A percentile compares a stretch with the other conserved stretches of the same genome.
Evolutionary conservation across 2,329 filamentous ascomycete genomes (phyloP).

Genomic region (Rutstroemia sp.): DNA sequence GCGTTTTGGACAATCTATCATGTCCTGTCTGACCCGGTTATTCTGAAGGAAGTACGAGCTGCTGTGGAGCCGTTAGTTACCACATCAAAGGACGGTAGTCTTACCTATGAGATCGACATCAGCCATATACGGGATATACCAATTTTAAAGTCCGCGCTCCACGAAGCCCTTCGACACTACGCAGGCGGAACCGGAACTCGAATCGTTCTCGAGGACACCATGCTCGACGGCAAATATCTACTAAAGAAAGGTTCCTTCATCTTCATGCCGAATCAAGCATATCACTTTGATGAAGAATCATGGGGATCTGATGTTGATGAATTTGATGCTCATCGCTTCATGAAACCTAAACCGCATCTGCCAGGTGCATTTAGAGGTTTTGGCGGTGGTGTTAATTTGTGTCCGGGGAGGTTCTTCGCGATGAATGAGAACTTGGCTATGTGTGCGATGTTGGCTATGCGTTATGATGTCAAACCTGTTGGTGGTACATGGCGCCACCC

Average conservation of each 20-base stretch:
- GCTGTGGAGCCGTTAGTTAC: not conserved
- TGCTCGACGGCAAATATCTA: not conserved
- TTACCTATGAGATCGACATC: not conserved
- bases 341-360: not conserved
- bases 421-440: not conserved
- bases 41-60: not conserved
- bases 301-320: not conserved
- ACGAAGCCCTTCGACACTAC: not conserved
- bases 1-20: not conserved
- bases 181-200: not conserved
- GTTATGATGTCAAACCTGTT: not conserved
- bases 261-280: not conserved
- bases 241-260: not conserved
- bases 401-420: not conserved
- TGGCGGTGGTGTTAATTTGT: constrained; percentile 1
- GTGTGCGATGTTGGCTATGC: not conserved
- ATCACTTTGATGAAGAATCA: not conserved
- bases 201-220: not conserved
- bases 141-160: not conserved
- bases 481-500: not conserved
- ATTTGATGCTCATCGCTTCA: not conserved
- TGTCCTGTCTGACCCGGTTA: not conserved
- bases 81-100: not conserved
- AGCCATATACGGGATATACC: not conserved
- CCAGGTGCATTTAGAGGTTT: not conserved